Percentiles rank a stretch among this genome's conserved stretches.
Evolutionary conservation across 208 protist genomes (phyloP).

Genomic region (Acanthamoeba lugdunensis): DNA sequence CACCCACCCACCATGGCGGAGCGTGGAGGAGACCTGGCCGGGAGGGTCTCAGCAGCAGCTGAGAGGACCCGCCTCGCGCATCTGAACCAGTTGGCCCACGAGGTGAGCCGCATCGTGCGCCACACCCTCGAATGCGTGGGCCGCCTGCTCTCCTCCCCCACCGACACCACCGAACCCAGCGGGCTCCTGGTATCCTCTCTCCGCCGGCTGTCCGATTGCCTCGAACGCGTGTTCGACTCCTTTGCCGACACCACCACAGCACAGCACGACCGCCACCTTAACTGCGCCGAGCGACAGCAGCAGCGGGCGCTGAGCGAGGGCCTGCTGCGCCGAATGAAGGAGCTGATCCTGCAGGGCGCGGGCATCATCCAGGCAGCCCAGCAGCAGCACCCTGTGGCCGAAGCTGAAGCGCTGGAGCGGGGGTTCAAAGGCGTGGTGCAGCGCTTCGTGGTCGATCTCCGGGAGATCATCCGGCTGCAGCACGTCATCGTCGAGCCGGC

Average conservation of each 20-base stretch:
- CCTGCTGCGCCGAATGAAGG: conserved; percentile 20
- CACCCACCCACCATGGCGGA: no score
- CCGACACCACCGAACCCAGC: background rate
- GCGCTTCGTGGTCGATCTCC: conserved; percentile 25
- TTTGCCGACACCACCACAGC: background rate
- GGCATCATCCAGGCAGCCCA: background rate
- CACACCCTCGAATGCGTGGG: conserved; percentile 2
- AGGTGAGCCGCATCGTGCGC: background rate
- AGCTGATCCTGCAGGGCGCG: background rate
- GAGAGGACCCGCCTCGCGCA: background rate
- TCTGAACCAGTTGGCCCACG: background rate
- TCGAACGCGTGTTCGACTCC: conserved; percentile 25
- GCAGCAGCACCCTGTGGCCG: background rate
- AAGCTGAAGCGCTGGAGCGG: background rate
- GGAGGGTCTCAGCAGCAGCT: no score
- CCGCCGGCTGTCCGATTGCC: background rate
- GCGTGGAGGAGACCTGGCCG: no score
- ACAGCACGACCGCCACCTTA: background rate
- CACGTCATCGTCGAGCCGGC: background rate
- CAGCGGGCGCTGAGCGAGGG: conserved; percentile 9
- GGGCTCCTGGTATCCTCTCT: background rate
- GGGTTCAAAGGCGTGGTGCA: background rate
- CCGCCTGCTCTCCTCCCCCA: background rate
- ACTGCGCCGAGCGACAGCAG: background rate
- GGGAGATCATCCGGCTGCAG: conserved; percentile 10